Evolutionary conservation across 805 yeast genomes (phyloP), one percentile per base, ranked within the genome.

Genomic region (Ogataea corticis): DNA sequence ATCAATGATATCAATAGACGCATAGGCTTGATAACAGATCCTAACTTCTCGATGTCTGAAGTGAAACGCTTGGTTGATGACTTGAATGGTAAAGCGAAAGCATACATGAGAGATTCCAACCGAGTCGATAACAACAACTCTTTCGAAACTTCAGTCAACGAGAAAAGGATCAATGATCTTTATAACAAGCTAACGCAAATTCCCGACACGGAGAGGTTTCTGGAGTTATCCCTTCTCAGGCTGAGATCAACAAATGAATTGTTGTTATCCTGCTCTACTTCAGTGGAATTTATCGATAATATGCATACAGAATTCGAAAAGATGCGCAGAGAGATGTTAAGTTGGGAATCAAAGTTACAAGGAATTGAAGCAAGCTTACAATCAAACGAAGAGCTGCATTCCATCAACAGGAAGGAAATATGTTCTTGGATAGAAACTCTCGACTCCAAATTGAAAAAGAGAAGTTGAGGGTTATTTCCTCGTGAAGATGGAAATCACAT

Each of bases 401-500:
- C 32, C 11, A 29, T 25, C 3, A 51, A 51, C 29, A 49, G 50
- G 43, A 30, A 17, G 3, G 53, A 48, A 13, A 45, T 62, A 7
- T 40, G 41, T 16, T 35, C 34, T 2, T 44, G 52, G 55, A 43
- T 55, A 13, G 27, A 29, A 12, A 21, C 36, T 7, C 38, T 57
- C 5, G 50, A 48, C 13, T 9, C 30, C 3, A 54, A 47, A 27
- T 16, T 48, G 19, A 13, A 23, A 18, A 33, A 21, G 17, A 17
- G 15, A n/a, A 35, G 31, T 18, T 27, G 32, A 34, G 12, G 29
- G 28, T 21, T 16, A 35, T 53, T 73, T 90, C 69, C 90, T 92
- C 16, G 97, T 82, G 40, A 92, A 89, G 46, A 92, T 80, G 41
- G 94, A 84, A 17, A 94, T 92, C 14, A 92, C 99, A 63, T 92